Percentiles rank a stretch among this genome's conserved stretches.
These are phyloP conservation scores for Eucalyptus marginata DNA, from an alignment of 345 rosid species.

Conservation along the genomic window DNA sequence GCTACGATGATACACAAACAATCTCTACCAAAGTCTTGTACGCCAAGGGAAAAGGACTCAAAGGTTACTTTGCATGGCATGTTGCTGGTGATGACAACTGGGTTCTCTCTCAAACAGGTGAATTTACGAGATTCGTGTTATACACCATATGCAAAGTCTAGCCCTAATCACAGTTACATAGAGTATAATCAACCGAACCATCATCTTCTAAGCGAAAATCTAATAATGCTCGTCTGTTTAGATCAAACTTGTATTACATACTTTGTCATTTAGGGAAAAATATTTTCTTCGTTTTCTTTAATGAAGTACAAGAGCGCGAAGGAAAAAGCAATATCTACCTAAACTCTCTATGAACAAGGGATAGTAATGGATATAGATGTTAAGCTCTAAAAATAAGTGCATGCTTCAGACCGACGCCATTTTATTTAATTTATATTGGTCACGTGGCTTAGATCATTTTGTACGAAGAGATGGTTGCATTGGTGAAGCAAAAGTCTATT, in stretches of 20 bases:
- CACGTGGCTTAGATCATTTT: background rate
- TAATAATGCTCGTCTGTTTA: background rate
- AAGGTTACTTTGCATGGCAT: conserved; percentile 78
- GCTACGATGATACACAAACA: conserved; percentile 39
- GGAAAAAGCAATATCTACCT: background rate
- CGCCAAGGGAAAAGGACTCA: conserved; percentile 31
- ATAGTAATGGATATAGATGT: background rate
- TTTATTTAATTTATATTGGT: background rate
- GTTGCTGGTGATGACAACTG: conserved; percentile 39
- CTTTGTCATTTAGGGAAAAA: background rate
- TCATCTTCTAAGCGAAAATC: background rate
- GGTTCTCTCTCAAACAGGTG: conserved; percentile 10
- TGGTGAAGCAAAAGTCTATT: background rate
- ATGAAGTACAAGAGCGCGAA: background rate
- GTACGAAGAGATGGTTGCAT: background rate
- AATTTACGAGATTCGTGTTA: background rate
- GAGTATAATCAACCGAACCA: background rate
- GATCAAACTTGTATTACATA: background rate
- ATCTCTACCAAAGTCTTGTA: conserved; percentile 34
- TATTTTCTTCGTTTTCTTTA: background rate
- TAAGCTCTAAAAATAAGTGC: background rate
- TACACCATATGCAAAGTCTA: background rate
- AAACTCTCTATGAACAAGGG: background rate
- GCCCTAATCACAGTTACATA: background rate
- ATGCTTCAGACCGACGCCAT: background rate